Evolutionary conservation across 805 yeast species (phyloP).

Genomic region (Wickerhamiella qilinensis): DNA sequence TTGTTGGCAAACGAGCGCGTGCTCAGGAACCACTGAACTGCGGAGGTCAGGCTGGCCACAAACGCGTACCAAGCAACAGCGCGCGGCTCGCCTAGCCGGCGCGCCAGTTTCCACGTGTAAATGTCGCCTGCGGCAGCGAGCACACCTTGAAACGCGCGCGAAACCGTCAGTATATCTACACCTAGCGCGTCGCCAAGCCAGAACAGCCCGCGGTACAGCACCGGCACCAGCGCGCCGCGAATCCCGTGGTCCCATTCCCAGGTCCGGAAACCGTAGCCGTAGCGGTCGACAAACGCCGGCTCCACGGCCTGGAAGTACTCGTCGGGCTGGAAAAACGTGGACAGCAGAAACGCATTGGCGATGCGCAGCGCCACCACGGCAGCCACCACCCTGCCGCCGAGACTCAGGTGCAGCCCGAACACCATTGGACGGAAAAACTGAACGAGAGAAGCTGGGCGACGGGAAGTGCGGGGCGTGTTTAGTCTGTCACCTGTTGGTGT

Average conservation of each 20-base stretch:
- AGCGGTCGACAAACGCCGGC: constrained; percentile 67
- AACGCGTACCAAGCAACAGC: constrained; percentile 22
- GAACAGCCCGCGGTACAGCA: constrained; percentile 40
- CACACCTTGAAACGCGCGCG: constrained; percentile 53
- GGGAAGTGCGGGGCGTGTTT: too few species aligned
- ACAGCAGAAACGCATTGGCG: constrained; percentile 43
- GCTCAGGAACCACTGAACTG: constrained; percentile 67
- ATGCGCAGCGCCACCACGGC: constrained; percentile 26
- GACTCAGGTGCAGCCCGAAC: too few species aligned
- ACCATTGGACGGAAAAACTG: too few species aligned
- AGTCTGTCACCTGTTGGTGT: too few species aligned
- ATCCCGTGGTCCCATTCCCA: constrained; percentile 87
- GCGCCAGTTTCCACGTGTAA: constrained; percentile 34
- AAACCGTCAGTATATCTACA: constrained; percentile 26
- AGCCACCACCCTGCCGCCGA: too few species aligned
- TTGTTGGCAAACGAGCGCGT: constrained; percentile 80
- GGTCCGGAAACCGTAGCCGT: constrained; percentile 67
- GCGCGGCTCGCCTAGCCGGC: constrained; percentile 15
- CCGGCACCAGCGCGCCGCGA: constrained; percentile 68
- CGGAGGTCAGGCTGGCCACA: constrained; percentile 38
- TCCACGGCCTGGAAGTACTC: constrained; percentile 88
- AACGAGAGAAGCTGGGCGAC: too few species aligned
- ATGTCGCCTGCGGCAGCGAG: constrained; percentile 62
- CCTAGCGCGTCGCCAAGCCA: constrained; percentile 21
- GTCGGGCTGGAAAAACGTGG: constrained; percentile 88